Evolutionary conservation across 2,329 filamentous ascomycete species (phyloP).

Genomic region (Purpureocillium lavendulum): DNA sequence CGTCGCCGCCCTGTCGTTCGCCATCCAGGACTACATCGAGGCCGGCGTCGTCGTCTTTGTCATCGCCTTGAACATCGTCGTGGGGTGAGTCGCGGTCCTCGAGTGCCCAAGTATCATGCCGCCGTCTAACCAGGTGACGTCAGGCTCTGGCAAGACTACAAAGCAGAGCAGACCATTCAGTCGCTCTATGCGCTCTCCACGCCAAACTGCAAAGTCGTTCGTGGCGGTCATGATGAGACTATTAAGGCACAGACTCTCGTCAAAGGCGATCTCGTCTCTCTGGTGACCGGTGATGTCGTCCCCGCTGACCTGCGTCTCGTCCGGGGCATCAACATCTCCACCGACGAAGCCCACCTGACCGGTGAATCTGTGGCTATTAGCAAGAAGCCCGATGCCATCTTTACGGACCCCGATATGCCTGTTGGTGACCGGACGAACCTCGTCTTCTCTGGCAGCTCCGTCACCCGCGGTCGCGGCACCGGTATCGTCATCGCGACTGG

Average conservation of each 20-base stretch:
- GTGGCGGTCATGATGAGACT: slow-evolving; percentile 40
- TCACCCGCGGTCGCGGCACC: slow-evolving; percentile 60
- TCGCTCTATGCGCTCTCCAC: slow-evolving; percentile 50
- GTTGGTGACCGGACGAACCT: slow-evolving; percentile 65
- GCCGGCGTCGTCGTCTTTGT: slow-evolving; percentile 55
- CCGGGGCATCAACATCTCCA: slow-evolving; percentile 64
- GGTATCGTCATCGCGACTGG: slow-evolving; percentile 64
- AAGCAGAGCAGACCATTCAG: slow-evolving; percentile 54
- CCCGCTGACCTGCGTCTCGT: slow-evolving; percentile 60
- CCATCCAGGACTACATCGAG: slow-evolving; percentile 56
- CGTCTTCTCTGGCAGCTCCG: slow-evolving; percentile 63
- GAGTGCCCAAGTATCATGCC: slow-evolving; percentile 5
- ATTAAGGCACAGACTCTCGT: slow-evolving; percentile 52
- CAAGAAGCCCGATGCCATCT: slow-evolving; percentile 52
- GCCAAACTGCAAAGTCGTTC: slow-evolving; percentile 51
- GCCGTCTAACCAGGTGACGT: background rate
- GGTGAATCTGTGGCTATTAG: slow-evolving; percentile 64
- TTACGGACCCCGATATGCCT: slow-evolving; percentile 45
- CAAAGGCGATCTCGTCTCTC: slow-evolving; percentile 55
- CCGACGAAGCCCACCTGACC: slow-evolving; percentile 67
- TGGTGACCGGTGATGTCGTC: slow-evolving; percentile 59
- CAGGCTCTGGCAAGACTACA: slow-evolving; percentile 52
- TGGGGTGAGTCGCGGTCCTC: slow-evolving; percentile 39
- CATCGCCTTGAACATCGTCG: slow-evolving; percentile 58
- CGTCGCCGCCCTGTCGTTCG: slow-evolving; percentile 63